These are phyloP conservation scores for Trichosporon sp. DNA, from an alignment of 1,284 basidiomycete species.

Conservation along the genomic window DNA sequence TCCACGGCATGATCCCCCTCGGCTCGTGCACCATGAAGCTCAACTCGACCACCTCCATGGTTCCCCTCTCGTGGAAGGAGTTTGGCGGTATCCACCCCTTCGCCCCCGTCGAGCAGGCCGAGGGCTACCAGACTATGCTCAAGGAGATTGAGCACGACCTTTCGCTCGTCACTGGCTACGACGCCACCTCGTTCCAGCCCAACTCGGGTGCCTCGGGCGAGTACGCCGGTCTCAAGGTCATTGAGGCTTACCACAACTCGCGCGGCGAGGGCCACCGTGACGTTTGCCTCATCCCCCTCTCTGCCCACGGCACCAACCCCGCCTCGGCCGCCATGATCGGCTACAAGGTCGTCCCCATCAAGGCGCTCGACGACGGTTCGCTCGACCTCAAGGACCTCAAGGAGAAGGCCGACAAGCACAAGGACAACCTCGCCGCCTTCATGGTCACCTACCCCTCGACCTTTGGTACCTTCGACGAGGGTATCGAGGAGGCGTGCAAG, in stretches of 20 bases:
- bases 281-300: constrained; percentile 91
- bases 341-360: constrained; percentile 91
- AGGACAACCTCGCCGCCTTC: constrained; percentile 88
- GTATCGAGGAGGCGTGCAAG: constrained; percentile 86
- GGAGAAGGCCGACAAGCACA: constrained; percentile 86
- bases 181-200: constrained; percentile 91
- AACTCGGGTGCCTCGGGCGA: constrained; percentile 97
- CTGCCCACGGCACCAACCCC: constrained; percentile 94
- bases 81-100: constrained; percentile 91
- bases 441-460: constrained; percentile 98
- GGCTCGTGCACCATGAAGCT: constrained; percentile 97
- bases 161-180: constrained; percentile 92
- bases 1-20: constrained; percentile 95
- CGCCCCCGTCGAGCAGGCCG: constrained; percentile 83
- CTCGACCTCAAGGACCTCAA: constrained; percentile 84
- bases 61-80: constrained; percentile 90
- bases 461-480: constrained; percentile 94
- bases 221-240: constrained; percentile 90
- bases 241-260: constrained; percentile 90
- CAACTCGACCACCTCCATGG: constrained; percentile 96
- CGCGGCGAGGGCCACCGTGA: constrained; percentile 82
- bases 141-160: constrained; percentile 89
- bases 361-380: constrained; percentile 82
- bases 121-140: constrained; percentile 83
- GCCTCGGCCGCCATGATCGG: constrained; percentile 97